Base-by-base conservation (phyloP, 805 yeast genomes). In the Candida ipomoeae region DNA sequence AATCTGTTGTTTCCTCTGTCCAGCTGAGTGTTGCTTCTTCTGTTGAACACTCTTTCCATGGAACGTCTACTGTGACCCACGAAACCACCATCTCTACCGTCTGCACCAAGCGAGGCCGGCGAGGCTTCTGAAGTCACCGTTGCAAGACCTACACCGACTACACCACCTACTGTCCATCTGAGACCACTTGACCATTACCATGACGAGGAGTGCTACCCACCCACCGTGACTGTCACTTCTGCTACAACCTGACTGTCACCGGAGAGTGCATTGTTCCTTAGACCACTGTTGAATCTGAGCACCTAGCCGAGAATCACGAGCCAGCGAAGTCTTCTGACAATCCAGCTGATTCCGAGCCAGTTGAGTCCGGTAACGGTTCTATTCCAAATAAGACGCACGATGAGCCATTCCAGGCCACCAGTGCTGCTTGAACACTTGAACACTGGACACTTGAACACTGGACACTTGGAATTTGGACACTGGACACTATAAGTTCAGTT, bases 161-260 rank as follows among this genome's bases (percentile, higher is more conserved):
- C 62, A 56, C 63, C 55, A 68, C 71, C 55, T 66, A 62, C 65
- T 68, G 72, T 54, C 71, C 73, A 51, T 55, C 49, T 36, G 48
- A 62, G 37, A 68, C 73, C 51, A 62, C 65, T 23, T 68, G 46
- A 62, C 66, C 49, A 49, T 68, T 47, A 67, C 68, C 49, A 64
- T 58, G 57, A 59, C 37, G 44, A 60, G 46, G 48, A 52, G 35
- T 67, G 71, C 59, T 52, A 49, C 20, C 62, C 64, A 41, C 49
- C 55, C 52, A 58, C 67, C 38, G 67, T 65, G 51, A 52, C 66
- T 23, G 60, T 50, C 13, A 20, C 39, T n/a, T 10, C n/a, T 40
- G 61, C 69, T n/a, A 54, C 59, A 47, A 66, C 71, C 45, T 66
- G 39, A 65, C 69, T 26, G 60, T 67, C 40, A 61, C 71, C 41